These are phyloP conservation scores for Fusarium phyllophilum DNA, from an alignment of 2,329 filamentous ascomycete species.

Conservation along the genomic window DNA sequence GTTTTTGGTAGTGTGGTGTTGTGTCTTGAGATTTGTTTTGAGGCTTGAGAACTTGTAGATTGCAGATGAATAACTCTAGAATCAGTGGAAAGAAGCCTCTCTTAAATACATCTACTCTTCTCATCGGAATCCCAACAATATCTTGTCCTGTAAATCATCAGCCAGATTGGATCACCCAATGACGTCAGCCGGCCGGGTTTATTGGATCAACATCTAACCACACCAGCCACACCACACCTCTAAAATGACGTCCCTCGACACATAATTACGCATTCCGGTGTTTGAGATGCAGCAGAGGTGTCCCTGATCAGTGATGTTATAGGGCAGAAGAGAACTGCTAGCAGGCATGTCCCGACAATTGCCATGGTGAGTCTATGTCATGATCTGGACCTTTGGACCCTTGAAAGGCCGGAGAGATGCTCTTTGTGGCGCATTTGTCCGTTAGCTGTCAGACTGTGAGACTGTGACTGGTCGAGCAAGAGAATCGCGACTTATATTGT, in stretches of 20 bases:
- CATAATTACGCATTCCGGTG: slow-evolving; percentile 32
- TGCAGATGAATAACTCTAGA: background rate
- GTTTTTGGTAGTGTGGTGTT: background rate
- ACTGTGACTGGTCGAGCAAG: slow-evolving; percentile 25
- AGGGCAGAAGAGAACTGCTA: slow-evolving; percentile 16
- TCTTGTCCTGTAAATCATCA: slow-evolving; percentile 17
- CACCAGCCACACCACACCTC: slow-evolving; percentile 23
- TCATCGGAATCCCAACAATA: slow-evolving; percentile 15
- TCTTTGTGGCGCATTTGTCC: slow-evolving; percentile 12
- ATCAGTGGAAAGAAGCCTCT: slow-evolving; percentile 5
- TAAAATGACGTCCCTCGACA: slow-evolving; percentile 40
- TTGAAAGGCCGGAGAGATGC: slow-evolving; percentile 18
- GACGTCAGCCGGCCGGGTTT: slow-evolving; percentile 38
- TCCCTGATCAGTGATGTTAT: slow-evolving; percentile 6
- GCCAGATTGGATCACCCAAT: slow-evolving; percentile 26
- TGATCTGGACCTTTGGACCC: slow-evolving; percentile 21
- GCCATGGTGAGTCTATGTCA: slow-evolving; percentile 27
- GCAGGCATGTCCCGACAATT: slow-evolving; percentile 20
- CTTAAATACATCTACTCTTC: slow-evolving; percentile 12
- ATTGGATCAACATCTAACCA: slow-evolving; percentile 18
- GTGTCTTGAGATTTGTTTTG: background rate
- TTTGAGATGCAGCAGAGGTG: slow-evolving; percentile 17
- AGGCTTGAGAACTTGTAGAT: slow-evolving; percentile 3
- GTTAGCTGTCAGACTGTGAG: slow-evolving; percentile 25
- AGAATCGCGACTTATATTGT: slow-evolving; percentile 10